Base-by-base conservation (phyloP, 2,329 filamentous ascomycete species). In the Pestalotiopsis sp. region DNA sequence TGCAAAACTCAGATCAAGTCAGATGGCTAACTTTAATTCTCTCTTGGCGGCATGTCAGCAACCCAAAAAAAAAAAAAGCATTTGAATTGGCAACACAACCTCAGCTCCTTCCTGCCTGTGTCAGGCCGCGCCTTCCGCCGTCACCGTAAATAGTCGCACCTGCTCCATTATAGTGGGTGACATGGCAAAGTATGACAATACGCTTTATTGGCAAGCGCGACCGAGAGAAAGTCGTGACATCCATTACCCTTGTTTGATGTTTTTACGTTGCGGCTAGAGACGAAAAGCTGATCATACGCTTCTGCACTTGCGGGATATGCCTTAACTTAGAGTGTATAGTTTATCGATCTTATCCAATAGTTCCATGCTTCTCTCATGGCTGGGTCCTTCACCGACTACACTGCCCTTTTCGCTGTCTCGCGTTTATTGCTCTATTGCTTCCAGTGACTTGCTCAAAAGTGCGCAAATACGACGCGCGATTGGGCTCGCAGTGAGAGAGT, bases 11-110 rank as follows among this genome's bases (percentile, higher is more conserved):
- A n/a, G 59, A 62, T 39, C 14, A 11, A 38, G 59, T 62, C 59
- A 62, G 59, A 62, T 62, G 59, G 27, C 20, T 31, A 62, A 62
- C 59, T 62, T 62, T 62, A 62, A 36, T 36, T 62, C 17, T 36
- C 27, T 6, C 23, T 27, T 31, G 23, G 25, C 13, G 23, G 23
- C 31, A 36, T 36, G 31, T 36, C 31, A 36, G 31, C 31, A 31
- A 31, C 31, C 7, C 7, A 36, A 36, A 36, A 27, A 27, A 27
- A 27, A 27, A 25, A 25, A 25, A 25, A 25, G 27, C 27, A 31
- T 31, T 31, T 31, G 25, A n/a, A n/a, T n/a, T n/a, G 27, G 27
- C 6, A 31, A 31, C 27, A 1, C 12, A 11, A 45, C 41, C 17
- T 52, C 45, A 52, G 45, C 45, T 52, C 45, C 27, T 31, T 52